A percentile compares a stretch with the other conserved stretches of the same genome.
Conservation (phyloP, 2,329 filamentous ascomycete genomes). For the Microdochium paspali region DNA sequence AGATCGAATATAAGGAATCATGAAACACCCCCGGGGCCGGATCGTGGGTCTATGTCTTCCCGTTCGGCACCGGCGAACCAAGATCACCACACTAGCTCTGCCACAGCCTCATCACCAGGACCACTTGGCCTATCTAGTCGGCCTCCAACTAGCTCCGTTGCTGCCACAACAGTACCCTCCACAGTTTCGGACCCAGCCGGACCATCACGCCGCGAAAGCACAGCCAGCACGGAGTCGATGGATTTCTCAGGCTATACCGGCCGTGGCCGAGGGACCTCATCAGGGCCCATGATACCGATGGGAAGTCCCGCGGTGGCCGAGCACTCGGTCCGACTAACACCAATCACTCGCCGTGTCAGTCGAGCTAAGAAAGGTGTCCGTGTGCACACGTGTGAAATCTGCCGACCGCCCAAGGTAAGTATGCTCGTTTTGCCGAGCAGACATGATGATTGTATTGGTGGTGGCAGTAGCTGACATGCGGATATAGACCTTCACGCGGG, state of each 20-base stretch:
- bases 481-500: conserved; percentile 49
- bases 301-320: conserved; percentile 10
- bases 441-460: neutral
- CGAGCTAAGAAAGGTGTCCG: conserved; percentile 50
- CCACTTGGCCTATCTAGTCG: conserved; percentile 23
- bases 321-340: conserved; percentile 29
- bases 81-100: conserved; percentile 21
- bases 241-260: conserved; percentile 25
- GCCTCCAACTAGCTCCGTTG: conserved; percentile 18
- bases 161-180: conserved; percentile 14
- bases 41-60: conserved; percentile 25
- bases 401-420: conserved; percentile 40
- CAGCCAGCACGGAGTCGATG: conserved; percentile 39
- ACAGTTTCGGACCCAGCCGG: conserved; percentile 17
- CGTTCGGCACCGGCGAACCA: conserved; percentile 27
- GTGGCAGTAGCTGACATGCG: neutral
- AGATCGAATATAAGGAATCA: conserved; percentile 35
- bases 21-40: conserved; percentile 26
- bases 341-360: conserved; percentile 46
- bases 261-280: conserved; percentile 25
- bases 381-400: conserved; percentile 44
- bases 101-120: conserved; percentile 22
- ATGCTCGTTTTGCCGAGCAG: neutral
- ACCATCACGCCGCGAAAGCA: conserved; percentile 27
- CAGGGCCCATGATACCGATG: conserved; percentile 16